phyloP scores from a whole-genome alignment of 78 protist genomes.

The slime mould (Dictyostelium discoideum) region dicty_2.7 NC_007090.3:3667001-3667500 shows the following conservation, averaged over 20 bases:
- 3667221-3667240: not conserved
- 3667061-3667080: not conserved
- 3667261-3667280: constrained; percentile 8
- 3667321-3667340: not conserved
- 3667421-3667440: not conserved
- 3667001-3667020: not conserved
- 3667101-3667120: not conserved
- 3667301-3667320: constrained; percentile 19
- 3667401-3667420: constrained; percentile 1
- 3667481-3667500: not conserved
- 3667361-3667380: not conserved
- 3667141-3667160: not conserved
- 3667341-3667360: not conserved
- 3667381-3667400: constrained; percentile 2
- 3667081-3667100: not conserved
- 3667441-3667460: not conserved
- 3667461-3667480: constrained; percentile 12
- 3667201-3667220: not conserved
- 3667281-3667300: not conserved
- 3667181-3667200: not conserved
- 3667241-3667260: not conserved
- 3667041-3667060: constrained; percentile 16
- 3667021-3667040: constrained; percentile 15
- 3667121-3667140: constrained; percentile 9
- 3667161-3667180: constrained; percentile 17